Conservation (phyloP, 345 rosid species). For the Excoecaria cochinchinensis region DNA sequence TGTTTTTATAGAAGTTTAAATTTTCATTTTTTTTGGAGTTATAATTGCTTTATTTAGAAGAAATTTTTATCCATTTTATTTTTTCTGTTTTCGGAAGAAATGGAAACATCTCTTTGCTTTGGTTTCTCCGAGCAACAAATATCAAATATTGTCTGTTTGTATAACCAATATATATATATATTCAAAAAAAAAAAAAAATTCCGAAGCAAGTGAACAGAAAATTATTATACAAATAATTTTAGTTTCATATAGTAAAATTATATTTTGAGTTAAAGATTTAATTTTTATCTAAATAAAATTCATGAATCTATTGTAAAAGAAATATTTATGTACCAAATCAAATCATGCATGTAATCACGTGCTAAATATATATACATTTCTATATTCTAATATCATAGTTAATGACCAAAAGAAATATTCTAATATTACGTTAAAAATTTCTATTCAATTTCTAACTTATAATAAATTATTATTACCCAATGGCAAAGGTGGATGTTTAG, state of each 20-base stretch:
- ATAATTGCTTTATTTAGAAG: neutral
- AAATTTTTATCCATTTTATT: neutral
- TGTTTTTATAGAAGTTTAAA: neutral
- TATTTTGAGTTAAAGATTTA: neutral
- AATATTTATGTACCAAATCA: too few species aligned
- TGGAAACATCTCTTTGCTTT: neutral
- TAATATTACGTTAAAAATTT: too few species aligned
- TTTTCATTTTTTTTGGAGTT: too few species aligned
- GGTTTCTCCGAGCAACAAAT: neutral
- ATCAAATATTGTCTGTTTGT: neutral
- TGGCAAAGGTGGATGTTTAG: slow-evolving; percentile 16
- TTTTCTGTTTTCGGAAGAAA: neutral
- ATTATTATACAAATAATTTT: neutral
- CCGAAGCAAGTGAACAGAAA: neutral
- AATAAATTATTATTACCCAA: neutral
- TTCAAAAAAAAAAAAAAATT: neutral
- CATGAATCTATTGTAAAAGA: too few species aligned
- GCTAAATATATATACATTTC: too few species aligned
- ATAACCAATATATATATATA: neutral
- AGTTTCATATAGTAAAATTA: neutral
- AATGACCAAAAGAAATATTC: too few species aligned
- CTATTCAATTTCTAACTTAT: too few species aligned
- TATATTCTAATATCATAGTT: too few species aligned
- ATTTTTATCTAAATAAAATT: too few species aligned
- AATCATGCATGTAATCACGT: too few species aligned